phyloP scores from a whole-genome alignment of 345 rosid genomes.

The Salix brachista region DNA sequence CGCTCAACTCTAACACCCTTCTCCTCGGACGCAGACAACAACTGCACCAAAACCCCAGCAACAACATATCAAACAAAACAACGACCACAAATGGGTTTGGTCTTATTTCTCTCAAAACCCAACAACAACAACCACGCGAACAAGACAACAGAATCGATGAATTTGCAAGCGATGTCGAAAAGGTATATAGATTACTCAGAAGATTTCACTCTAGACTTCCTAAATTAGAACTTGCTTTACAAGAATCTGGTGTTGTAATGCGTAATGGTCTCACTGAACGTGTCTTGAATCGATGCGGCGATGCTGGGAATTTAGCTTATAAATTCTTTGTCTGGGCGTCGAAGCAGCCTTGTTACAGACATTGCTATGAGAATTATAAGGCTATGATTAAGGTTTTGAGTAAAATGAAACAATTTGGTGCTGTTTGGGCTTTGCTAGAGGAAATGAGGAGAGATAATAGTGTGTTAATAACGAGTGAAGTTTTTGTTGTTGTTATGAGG shows the following conservation, averaged over 20 bases:
- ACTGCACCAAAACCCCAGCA: background rate
- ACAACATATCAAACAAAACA: conserved; percentile 6
- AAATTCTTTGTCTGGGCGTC: conserved; percentile 79
- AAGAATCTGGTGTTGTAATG: conserved; percentile 63
- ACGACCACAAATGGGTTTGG: conserved; percentile 30
- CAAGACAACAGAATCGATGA: conserved; percentile 37
- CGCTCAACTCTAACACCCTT: conserved; percentile 3
- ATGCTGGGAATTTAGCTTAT: conserved; percentile 82
- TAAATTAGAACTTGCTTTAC: conserved; percentile 70
- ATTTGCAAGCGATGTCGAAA: conserved; percentile 73
- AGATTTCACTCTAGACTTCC: conserved; percentile 69
- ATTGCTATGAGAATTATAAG: conserved; percentile 61
- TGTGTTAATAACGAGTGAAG: conserved; percentile 58
- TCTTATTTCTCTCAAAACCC: conserved; percentile 42
- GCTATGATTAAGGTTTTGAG: conserved; percentile 68
- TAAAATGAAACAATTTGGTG: conserved; percentile 81
- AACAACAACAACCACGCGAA: conserved; percentile 1
- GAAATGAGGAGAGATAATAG: conserved; percentile 80
- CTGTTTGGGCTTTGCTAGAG: conserved; percentile 84
- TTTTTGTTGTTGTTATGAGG: conserved; percentile 67
- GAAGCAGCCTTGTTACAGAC: conserved; percentile 67
- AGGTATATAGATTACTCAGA: conserved; percentile 62
- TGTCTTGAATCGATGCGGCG: conserved; percentile 83
- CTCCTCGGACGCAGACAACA: background rate
- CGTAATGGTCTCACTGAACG: conserved; percentile 73